phyloP scores from a whole-genome alignment of 768 basidiomycete species.

The Podaxis sp. region DNA sequence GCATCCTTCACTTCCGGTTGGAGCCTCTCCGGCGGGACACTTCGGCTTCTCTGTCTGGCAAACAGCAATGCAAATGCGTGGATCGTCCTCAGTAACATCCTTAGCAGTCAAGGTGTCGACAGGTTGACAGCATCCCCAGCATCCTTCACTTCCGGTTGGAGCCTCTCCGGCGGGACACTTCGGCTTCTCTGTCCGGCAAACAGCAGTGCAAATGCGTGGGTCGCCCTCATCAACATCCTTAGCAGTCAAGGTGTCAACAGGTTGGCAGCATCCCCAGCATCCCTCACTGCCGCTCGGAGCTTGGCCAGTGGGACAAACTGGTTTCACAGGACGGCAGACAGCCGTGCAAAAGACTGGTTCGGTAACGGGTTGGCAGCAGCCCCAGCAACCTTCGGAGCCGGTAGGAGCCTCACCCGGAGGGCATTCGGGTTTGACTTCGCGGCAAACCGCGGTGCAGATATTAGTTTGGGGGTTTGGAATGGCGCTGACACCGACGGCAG shows the following conservation, averaged over 20 bases:
- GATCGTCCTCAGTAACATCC: not conserved
- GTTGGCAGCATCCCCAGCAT: not conserved
- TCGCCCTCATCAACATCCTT: not conserved
- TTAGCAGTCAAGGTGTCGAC: not conserved
- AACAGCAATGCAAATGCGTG: not conserved
- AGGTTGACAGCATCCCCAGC: not conserved
- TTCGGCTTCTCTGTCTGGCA: not conserved
- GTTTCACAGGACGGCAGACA: not conserved
- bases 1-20: not conserved
- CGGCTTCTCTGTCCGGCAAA: not conserved
- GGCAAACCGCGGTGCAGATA: not conserved
- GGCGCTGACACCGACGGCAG: not conserved
- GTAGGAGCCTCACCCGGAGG: not conserved
- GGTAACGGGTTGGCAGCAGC: not conserved
- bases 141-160: not conserved
- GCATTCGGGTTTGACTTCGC: not conserved
- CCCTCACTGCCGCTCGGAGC: not conserved
- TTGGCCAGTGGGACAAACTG: not conserved
- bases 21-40: not conserved
- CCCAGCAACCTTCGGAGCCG: constrained; percentile 2
- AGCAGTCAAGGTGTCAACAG: not conserved
- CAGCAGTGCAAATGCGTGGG: not conserved
- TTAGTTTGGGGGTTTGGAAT: not conserved
- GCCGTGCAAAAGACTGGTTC: not conserved
- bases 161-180: not conserved